Conservation (phyloP, 345 rosid genomes). For the Eucalyptus guilfoylei region DNA sequence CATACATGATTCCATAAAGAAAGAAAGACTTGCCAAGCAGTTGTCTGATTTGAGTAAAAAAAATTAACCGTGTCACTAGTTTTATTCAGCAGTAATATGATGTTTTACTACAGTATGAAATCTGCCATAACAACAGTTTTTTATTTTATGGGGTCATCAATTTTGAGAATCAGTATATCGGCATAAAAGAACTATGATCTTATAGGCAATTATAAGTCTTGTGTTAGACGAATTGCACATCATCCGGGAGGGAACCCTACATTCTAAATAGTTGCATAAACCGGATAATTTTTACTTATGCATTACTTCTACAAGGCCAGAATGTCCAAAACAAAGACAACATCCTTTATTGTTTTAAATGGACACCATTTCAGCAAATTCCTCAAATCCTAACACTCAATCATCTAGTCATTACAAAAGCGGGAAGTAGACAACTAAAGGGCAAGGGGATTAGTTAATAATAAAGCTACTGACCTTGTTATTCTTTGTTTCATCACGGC, state of each 20-base stretch:
- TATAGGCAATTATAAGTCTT: not conserved
- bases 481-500: slow-evolving; percentile 17
- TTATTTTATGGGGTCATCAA: not conserved
- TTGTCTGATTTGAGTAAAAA: not conserved
- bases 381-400: not conserved
- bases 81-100: not conserved
- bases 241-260: not conserved
- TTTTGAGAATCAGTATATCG: not conserved
- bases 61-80: not conserved
- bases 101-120: not conserved
- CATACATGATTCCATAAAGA: not conserved
- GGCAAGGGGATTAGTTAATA: not conserved
- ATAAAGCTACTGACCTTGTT: not conserved
- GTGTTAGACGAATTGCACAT: not conserved
- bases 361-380: not conserved
- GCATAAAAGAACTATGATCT: not conserved
- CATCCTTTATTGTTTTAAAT: not conserved
- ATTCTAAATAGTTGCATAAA: not conserved
- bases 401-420: not conserved
- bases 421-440: not conserved
- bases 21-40: not conserved
- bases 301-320: not conserved
- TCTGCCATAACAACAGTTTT: not conserved
- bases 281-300: not conserved
- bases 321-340: not conserved